Percentiles rank a stretch among this genome's conserved stretches.
phyloP scores from a whole-genome alignment of 208 protist species.

The Borovskyia barvae region DNA sequence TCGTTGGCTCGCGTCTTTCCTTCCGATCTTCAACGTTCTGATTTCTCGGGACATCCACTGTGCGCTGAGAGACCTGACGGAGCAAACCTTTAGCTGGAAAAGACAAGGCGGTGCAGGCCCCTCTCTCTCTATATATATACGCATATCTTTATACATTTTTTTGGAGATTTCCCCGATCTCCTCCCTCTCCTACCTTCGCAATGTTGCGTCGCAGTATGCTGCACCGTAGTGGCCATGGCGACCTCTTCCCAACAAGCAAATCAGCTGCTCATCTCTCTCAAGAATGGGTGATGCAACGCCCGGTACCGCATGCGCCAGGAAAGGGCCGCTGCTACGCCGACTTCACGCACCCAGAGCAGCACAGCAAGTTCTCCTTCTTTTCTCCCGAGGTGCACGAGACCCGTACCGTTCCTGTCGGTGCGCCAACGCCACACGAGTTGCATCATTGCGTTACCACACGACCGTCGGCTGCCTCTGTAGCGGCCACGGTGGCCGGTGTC shows the following conservation, averaged over 20 bases:
- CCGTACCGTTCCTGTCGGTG: slow-evolving; percentile 15
- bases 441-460: slow-evolving; percentile 30
- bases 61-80: no score
- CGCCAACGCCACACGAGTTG: slow-evolving; percentile 4
- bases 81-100: no score
- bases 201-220: slow-evolving; percentile 32
- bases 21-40: no score
- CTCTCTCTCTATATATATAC: background rate
- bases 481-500: slow-evolving; percentile 32
- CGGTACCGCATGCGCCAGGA: slow-evolving; percentile 47
- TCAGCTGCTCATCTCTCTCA: slow-evolving; percentile 60
- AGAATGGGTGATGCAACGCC: slow-evolving; percentile 54
- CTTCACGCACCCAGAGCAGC: slow-evolving; percentile 32
- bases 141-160: background rate
- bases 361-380: slow-evolving; percentile 51
- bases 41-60: no score
- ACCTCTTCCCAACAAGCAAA: slow-evolving; percentile 85
- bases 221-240: slow-evolving; percentile 56
- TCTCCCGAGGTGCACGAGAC: slow-evolving; percentile 34
- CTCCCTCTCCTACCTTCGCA: no score
- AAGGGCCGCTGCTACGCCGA: slow-evolving; percentile 50
- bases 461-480: slow-evolving; percentile 25
- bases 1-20: no score
- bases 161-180: no score
- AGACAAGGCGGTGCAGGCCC: no score